Evolutionary conservation across 371 early-diverging fungal genomes (phyloP), one percentile per base, ranked within the genome.

Genomic region (Zychaea mexicana): DNA sequence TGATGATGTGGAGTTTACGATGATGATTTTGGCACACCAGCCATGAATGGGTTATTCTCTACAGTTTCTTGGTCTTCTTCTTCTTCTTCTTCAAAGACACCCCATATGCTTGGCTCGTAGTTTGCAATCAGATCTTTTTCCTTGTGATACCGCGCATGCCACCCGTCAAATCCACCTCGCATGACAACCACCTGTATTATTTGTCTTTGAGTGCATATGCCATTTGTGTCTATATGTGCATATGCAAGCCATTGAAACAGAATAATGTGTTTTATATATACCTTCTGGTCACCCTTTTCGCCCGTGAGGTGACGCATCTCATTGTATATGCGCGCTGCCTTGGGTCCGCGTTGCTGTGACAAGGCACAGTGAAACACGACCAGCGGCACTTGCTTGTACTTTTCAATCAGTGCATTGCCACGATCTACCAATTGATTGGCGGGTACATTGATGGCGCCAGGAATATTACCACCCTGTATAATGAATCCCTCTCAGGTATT

Each of bases 281-380:
- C 76, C 69, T 65, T 66, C 60, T 70, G 74, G 30, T 59, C 65
- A 33, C 49, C 69, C 54, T 61, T 46, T n/a, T 60, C 62, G 10
- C 73, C 75, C 15, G 71, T 69, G 36, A 74, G 76, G 7, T 69
- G 56, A 26, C 89, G 65, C 10, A 83, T 80, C 33, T 89, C 87
- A 7, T 73, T 69, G 72, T 92, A 94, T 12, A 87, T 87, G 36
- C 88, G 81, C 2, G 95, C 96, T 28, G 90, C 84, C 67, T 92
- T 94, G 36, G 96, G 96, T 0, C 96, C 82, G 68, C 63, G 52
- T 27, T 77, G 58, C 72, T 94, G 93, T 13, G 94, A 94, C 26
- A 93, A 70, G 4, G 93, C 91, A 66, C 96, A 96, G 67, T 95
- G 95, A 66, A 96, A 94, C 61, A 88, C 83, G 1, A 96, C 75